Evolutionary conservation across 2,329 filamentous ascomycete genomes (phyloP).

Genomic region (Phoma herbarum): DNA sequence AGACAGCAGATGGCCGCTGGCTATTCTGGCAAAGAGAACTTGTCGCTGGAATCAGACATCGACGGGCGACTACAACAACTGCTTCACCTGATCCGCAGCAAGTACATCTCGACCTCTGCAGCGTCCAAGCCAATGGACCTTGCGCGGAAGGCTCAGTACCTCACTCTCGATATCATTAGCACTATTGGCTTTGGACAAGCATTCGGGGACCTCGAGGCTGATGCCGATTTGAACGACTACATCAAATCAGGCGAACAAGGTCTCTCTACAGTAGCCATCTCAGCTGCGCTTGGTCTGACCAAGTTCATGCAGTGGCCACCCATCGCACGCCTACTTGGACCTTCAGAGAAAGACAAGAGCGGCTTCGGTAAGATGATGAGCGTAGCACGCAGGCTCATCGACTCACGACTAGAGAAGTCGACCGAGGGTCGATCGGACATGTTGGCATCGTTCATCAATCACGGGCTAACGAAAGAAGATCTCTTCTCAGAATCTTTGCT

Average conservation of each 20-base stretch:
- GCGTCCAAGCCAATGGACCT: slow-evolving; percentile 52
- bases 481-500: slow-evolving; percentile 54
- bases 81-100: slow-evolving; percentile 57
- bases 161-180: slow-evolving; percentile 64
- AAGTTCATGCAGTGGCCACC: slow-evolving; percentile 29
- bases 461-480: slow-evolving; percentile 52
- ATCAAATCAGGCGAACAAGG: slow-evolving; percentile 54
- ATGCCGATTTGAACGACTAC: slow-evolving; percentile 57
- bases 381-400: slow-evolving; percentile 30
- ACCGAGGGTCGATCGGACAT: slow-evolving; percentile 60
- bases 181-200: slow-evolving; percentile 60
- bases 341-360: slow-evolving; percentile 43
- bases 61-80: slow-evolving; percentile 57
- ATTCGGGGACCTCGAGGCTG: slow-evolving; percentile 60
- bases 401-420: slow-evolving; percentile 41
- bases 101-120: slow-evolving; percentile 46
- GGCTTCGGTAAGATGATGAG: slow-evolving; percentile 38
- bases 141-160: slow-evolving; percentile 58
- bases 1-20: slow-evolving; percentile 60
- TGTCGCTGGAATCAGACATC: slow-evolving; percentile 58
- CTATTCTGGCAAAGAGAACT: slow-evolving; percentile 63
- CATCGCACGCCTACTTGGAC: slow-evolving; percentile 32
- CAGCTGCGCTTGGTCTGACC: slow-evolving; percentile 24
- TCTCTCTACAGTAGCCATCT: slow-evolving; percentile 13
- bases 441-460: slow-evolving; percentile 61